Evolutionary conservation across 805 yeast species (phyloP), one percentile per base, ranked within the genome.

Genomic region (Metschnikowia henanensis): DNA sequence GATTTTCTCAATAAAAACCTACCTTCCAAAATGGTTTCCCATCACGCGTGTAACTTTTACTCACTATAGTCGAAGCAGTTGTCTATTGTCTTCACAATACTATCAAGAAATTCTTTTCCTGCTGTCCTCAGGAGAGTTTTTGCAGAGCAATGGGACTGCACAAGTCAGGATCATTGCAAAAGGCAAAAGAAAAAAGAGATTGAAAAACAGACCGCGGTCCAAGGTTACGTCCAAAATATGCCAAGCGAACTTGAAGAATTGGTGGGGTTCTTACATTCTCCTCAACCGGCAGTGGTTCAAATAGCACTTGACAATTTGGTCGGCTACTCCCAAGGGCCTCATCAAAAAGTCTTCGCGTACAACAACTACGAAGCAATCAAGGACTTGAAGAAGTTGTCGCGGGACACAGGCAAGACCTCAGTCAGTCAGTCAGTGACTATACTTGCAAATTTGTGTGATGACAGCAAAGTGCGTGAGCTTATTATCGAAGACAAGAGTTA

Each of bases 261-360:
- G 34, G 95, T 89, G 18, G 80, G 75, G 37, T 90, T 91, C 59
- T 72, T 91, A 48, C 96, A 87, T 61, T 80, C 92, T 6, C 84
- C 87, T 1, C 88, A 85, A 58, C 83, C 86, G 2, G 84, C 84
- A 9, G 87, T 89, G 25, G 80, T 84, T 46, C 88, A 84, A 54
- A 83, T 90, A 44, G 97, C 97, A 0, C 70, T 91, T 37, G 94
- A 87, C 56, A 83, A 89, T 60, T 64, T 90, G 42, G 89, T 88
- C 10, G 95, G 91, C 2, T 87, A 76, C 61, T 84, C 95, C 8
- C 79, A 82, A 35, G 92, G 92, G 7, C 73, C 83, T 3, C 78
- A 82, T 28, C 80, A 79, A 39, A 68, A 71, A 29, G 71, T 88
- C 23, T 92, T 92, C 69, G 75, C 78, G 49, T 77, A 81, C 57